Conservation (phyloP, 805 yeast species). For the Kodamaea hsintzibuensis region DNA sequence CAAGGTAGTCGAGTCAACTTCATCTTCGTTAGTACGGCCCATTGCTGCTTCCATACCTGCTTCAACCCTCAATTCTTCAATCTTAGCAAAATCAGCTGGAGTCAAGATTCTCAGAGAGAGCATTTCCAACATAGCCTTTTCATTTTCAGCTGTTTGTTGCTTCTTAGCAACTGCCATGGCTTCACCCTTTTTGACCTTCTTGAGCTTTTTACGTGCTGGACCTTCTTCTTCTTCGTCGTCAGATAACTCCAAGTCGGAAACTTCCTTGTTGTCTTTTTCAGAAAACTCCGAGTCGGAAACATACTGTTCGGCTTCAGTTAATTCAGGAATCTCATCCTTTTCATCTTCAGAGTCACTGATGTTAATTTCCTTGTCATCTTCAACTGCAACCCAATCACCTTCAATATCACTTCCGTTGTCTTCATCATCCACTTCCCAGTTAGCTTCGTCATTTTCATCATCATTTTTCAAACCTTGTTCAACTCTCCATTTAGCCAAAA, state of each 20-base stretch:
- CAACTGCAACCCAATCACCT: constrained; percentile 91
- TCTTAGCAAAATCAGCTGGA: constrained; percentile 96
- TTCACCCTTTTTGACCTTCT: constrained; percentile 24
- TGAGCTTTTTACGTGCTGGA: constrained; percentile 9
- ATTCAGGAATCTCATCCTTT: constrained; percentile 25
- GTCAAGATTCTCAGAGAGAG: constrained; percentile 82
- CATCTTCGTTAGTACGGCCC: constrained; percentile 77
- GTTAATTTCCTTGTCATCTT: constrained; percentile 74
- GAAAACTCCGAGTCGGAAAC: constrained; percentile 5
- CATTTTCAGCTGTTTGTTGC: constrained; percentile 24
- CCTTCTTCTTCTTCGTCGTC: constrained; percentile 24
- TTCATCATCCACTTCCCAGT: constrained; percentile 54
- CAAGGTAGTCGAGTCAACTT: constrained; percentile 75
- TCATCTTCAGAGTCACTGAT: constrained; percentile 50
- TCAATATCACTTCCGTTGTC: constrained; percentile 55
- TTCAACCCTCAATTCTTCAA: constrained; percentile 80
- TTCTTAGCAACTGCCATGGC: constrained; percentile 23
- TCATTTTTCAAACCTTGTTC: constrained; percentile 58
- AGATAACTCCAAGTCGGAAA: constrained; percentile 30
- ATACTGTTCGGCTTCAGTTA: constrained; percentile 2
- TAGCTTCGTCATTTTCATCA: constrained; percentile 46
- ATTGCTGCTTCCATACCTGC: constrained; percentile 83
- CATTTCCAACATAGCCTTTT: constrained; percentile 47
- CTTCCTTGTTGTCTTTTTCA: constrained; percentile 21
- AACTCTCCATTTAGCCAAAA: constrained; percentile 82